A percentile compares a stretch with the other conserved stretches of the same genome.
Conservation (phyloP, 2,329 filamentous ascomycete genomes). For the Aspergillus fischeri region DNA sequence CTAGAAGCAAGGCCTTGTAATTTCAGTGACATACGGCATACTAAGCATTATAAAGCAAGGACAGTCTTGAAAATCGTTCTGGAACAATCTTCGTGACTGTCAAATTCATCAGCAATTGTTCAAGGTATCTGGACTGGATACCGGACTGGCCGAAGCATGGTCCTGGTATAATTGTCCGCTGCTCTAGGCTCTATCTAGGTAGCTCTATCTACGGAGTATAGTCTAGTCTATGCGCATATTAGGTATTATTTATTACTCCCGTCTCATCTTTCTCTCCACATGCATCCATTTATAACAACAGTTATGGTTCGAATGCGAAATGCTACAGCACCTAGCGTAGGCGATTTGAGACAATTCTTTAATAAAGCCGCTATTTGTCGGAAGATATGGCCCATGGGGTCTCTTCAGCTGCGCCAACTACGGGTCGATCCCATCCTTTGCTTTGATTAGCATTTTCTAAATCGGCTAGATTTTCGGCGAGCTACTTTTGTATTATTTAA, state of each 20-base stretch:
- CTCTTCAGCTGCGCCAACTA: slow-evolving; percentile 14
- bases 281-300: slow-evolving; percentile 7
- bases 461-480: not conserved
- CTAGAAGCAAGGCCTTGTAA: not conserved
- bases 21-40: not conserved
- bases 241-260: not conserved
- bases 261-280: not conserved
- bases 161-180: not conserved
- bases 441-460: slow-evolving; percentile 12
- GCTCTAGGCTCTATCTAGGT: not conserved
- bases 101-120: not conserved
- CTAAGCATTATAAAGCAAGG: not conserved
- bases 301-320: slow-evolving; percentile 3
- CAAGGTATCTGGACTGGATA: not conserved
- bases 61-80: not conserved
- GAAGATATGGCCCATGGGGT: not conserved
- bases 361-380: not conserved
- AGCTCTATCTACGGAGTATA: not conserved
- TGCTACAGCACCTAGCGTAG: slow-evolving; percentile 3
- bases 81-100: not conserved
- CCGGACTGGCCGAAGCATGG: not conserved
- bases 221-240: not conserved
- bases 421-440: slow-evolving; percentile 17
- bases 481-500: not conserved
- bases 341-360: slow-evolving; percentile 22